Conservation (phyloP, 768 basidiomycete genomes). For the Rhodosporidiobolus odoratus region DNA sequence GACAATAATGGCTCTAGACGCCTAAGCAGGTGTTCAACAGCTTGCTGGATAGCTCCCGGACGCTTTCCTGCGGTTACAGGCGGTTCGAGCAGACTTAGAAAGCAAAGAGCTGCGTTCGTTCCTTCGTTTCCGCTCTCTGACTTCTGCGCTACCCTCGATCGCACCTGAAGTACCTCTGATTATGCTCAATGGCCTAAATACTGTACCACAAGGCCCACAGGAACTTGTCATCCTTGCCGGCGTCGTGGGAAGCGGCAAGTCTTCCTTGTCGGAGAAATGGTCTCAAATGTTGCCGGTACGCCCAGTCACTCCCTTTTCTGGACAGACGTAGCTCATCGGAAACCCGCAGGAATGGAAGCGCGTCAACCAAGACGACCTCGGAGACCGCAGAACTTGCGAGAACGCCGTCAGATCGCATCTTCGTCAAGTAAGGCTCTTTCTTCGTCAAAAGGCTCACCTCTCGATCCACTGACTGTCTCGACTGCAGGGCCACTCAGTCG, state of each 20-base stretch:
- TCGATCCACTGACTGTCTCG: neutral
- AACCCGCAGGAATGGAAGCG: slow-evolving; percentile 19
- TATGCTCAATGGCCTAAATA: neutral
- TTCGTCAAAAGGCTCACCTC: neutral
- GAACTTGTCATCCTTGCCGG: slow-evolving; percentile 31
- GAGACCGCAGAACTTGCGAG: slow-evolving; percentile 31
- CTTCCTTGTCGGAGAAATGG: slow-evolving; percentile 11
- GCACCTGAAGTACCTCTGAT: neutral
- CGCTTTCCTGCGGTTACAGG: too few relatives aligned
- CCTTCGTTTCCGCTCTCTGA: too few relatives aligned
- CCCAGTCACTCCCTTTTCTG: neutral
- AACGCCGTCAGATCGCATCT: slow-evolving; percentile 4
- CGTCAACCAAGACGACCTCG: slow-evolving; percentile 37
- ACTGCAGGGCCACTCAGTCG: slow-evolving; percentile 4
- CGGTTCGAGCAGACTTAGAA: too few relatives aligned
- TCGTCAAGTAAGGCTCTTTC: neutral
- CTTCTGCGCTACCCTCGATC: neutral
- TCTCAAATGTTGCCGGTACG: slow-evolving; percentile 7
- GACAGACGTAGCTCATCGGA: neutral
- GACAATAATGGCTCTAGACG: too few relatives aligned
- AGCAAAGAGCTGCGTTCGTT: too few relatives aligned
- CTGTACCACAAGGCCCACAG: neutral
- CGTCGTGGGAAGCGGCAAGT: slow-evolving; percentile 33
- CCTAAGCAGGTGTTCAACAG: too few relatives aligned
- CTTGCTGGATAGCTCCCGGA: too few relatives aligned